A percentile compares a stretch with the other conserved stretches of the same genome.
Conservation (phyloP, 2,329 filamentous ascomycete species). For the Diaporthe australafricana region DNA sequence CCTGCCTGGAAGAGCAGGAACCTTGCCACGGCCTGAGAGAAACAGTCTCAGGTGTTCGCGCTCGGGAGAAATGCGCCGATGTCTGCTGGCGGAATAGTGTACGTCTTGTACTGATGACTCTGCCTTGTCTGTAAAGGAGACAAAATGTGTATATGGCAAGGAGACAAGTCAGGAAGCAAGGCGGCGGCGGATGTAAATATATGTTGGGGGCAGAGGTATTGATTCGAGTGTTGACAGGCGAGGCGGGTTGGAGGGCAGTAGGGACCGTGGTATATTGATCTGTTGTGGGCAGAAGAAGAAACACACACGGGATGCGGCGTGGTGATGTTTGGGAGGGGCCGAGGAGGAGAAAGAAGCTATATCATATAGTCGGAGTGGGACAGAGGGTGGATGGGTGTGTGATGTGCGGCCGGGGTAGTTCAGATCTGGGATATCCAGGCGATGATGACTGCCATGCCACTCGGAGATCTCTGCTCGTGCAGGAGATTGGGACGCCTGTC, state of each 20-base stretch:
- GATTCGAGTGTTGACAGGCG: background rate
- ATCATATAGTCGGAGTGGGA: constrained; percentile 30
- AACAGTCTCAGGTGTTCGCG: constrained; percentile 25
- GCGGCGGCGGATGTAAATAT: background rate
- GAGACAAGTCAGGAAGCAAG: constrained; percentile 2
- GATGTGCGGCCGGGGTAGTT: constrained; percentile 29
- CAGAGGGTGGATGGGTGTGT: constrained; percentile 26
- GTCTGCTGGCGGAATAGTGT: constrained; percentile 1
- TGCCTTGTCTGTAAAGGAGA: background rate
- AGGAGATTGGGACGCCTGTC: constrained; percentile 33
- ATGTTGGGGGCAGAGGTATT: background rate
- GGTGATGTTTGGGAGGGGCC: constrained; percentile 31
- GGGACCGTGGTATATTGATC: constrained; percentile 14
- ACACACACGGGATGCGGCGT: constrained; percentile 32
- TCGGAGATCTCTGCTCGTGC: constrained; percentile 30
- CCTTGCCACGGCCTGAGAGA: constrained; percentile 18
- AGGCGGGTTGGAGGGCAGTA: constrained; percentile 12
- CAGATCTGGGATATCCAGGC: constrained; percentile 32
- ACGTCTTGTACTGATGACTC: background rate
- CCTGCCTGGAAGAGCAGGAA: constrained; percentile 44
- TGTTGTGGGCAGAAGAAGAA: constrained; percentile 19
- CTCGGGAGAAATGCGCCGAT: constrained; percentile 2
- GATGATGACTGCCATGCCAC: constrained; percentile 28
- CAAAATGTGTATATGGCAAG: background rate
- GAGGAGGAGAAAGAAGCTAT: constrained; percentile 32